Evolutionary conservation across 805 yeast genomes (phyloP).

Genomic region (Saturnispora sekii): DNA sequence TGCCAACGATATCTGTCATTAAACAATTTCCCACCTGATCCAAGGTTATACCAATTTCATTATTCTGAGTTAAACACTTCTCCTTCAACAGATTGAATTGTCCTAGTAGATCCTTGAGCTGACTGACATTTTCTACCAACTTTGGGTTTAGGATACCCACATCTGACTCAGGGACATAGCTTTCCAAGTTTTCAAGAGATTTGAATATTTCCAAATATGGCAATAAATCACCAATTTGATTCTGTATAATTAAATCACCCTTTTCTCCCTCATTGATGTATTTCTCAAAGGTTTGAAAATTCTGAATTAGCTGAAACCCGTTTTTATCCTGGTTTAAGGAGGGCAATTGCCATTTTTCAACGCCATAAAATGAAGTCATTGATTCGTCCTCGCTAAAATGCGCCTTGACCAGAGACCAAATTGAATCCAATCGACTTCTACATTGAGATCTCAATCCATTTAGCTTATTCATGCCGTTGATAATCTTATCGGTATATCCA

Average conservation of each 20-base stretch:
- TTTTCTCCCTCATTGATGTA: conserved; percentile 47
- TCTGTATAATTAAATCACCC: conserved; percentile 49
- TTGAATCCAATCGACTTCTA: conserved; percentile 33
- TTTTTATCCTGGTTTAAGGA: conserved; percentile 37
- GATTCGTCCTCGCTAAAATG: conserved; percentile 50
- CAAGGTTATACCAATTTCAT: conserved; percentile 35
- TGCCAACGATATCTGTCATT: conserved; percentile 20
- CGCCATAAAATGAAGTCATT: conserved; percentile 43
- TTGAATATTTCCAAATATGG: conserved; percentile 34
- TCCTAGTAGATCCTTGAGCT: conserved; percentile 28
- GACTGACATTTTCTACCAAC: conserved; percentile 24
- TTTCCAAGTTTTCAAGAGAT: conserved; percentile 21
- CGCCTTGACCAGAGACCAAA: conserved; percentile 34
- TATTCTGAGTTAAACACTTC: conserved; percentile 32
- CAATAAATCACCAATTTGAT: conserved; percentile 40
- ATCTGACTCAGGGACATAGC: conserved; percentile 33
- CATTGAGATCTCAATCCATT: conserved; percentile 33
- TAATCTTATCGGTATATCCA: conserved; percentile 43
- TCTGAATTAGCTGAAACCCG: conserved; percentile 25
- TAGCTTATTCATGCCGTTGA: conserved; percentile 37
- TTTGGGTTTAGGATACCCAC: conserved; percentile 29
- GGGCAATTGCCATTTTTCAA: conserved; percentile 43
- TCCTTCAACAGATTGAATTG: conserved; percentile 26
- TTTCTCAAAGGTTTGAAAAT: conserved; percentile 34
- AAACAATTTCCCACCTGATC: conserved; percentile 40